A percentile compares a stretch with the other conserved stretches of the same genome.
Evolutionary conservation across 1,139 yeast species (phyloP).

Genomic region (Yamadazyma diospyri): DNA sequence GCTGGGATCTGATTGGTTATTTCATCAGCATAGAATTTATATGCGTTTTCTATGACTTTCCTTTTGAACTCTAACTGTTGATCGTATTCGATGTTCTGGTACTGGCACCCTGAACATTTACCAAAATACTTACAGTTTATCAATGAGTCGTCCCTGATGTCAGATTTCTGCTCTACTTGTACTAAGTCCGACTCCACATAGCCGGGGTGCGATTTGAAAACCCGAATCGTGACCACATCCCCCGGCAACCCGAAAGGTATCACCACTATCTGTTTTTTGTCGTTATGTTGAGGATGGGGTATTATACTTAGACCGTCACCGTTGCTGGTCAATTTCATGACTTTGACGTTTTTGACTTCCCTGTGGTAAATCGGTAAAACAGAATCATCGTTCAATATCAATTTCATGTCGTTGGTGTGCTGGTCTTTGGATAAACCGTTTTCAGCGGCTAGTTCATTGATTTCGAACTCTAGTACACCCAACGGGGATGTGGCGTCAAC

Average conservation of each 20-base stretch:
- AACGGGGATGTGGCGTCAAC: slow-evolving; percentile 76
- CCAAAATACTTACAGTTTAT: slow-evolving; percentile 45
- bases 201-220: slow-evolving; percentile 74
- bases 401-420: slow-evolving; percentile 60
- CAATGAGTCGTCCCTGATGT: slow-evolving; percentile 48
- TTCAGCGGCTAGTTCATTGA: slow-evolving; percentile 51
- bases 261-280: slow-evolving; percentile 45
- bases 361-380: slow-evolving; percentile 56
- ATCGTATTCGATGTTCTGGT: slow-evolving; percentile 71
- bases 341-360: slow-evolving; percentile 51
- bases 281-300: slow-evolving; percentile 48
- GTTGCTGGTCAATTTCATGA: slow-evolving; percentile 61
- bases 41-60: slow-evolving; percentile 78
- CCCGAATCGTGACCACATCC: slow-evolving; percentile 64
- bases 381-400: slow-evolving; percentile 58
- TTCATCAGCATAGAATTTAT: slow-evolving; percentile 62
- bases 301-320: slow-evolving; percentile 77
- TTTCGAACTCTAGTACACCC: slow-evolving; percentile 77
- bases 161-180: slow-evolving; percentile 44
- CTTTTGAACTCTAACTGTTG: slow-evolving; percentile 72
- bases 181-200: slow-evolving; percentile 76
- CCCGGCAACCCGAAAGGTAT: slow-evolving; percentile 91
- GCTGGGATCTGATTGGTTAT: slow-evolving; percentile 49
- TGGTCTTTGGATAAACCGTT: slow-evolving; percentile 42
- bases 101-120: slow-evolving; percentile 81